Conservation (phyloP, 2,329 filamentous ascomycete species). For the Pseudogymnoascus sp. region DNA sequence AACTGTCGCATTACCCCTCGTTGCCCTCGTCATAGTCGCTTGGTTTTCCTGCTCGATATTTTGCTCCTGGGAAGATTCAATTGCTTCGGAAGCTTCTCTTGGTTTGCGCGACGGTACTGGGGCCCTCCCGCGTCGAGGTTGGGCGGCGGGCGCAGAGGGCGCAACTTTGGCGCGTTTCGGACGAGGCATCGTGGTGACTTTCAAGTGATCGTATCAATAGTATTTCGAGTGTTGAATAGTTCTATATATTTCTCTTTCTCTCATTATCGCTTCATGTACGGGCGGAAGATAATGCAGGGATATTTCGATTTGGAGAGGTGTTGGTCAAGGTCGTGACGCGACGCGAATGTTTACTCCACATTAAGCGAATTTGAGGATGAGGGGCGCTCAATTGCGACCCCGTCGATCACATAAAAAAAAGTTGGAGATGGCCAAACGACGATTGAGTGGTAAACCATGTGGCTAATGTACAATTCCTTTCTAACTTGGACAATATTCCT, state of each 20-base stretch:
- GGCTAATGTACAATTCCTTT: conserved; percentile 2
- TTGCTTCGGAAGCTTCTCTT: background rate
- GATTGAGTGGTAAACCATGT: background rate
- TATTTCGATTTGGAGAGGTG: conserved; percentile 2
- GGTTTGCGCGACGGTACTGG: conserved; percentile 9
- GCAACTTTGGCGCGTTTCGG: conserved; percentile 28
- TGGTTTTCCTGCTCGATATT: conserved; percentile 23
- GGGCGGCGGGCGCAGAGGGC: conserved; percentile 21
- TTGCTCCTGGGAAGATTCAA: conserved; percentile 24
- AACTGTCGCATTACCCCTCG: background rate
- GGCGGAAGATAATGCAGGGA: background rate
- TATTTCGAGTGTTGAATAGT: background rate
- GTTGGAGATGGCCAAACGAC: background rate
- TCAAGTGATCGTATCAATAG: conserved; percentile 4
- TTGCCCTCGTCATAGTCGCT: conserved; percentile 3
- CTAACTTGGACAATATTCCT: background rate
- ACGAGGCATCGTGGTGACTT: conserved; percentile 23
- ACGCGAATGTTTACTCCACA: conserved; percentile 10
- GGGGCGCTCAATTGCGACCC: background rate
- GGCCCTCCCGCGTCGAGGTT: conserved; percentile 8
- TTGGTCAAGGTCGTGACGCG: conserved; percentile 5
- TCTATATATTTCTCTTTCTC: conserved; percentile 1
- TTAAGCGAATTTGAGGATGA: background rate
- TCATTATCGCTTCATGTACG: background rate
- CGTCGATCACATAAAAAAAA: background rate